phyloP scores from a whole-genome alignment of 148 eudicot genomes.

The Oxyria digyna region DNA sequence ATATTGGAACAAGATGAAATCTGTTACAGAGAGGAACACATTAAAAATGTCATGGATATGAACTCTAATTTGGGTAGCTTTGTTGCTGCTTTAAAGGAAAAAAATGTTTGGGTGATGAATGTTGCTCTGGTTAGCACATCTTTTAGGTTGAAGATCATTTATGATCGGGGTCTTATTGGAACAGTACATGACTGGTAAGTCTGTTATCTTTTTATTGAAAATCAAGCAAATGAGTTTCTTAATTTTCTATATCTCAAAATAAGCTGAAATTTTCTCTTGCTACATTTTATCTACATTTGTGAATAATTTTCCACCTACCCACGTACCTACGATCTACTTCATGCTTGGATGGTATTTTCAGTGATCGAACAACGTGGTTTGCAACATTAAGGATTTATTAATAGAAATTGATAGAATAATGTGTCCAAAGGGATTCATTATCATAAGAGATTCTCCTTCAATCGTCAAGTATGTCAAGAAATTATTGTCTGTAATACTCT shows the following conservation, averaged over 20 bases:
- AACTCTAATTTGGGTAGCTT: constrained; percentile 69
- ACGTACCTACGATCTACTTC: constrained; percentile 68
- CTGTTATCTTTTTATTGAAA: not conserved
- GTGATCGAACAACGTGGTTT: constrained; percentile 42
- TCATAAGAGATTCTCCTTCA: constrained; percentile 45
- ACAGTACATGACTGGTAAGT: constrained; percentile 63
- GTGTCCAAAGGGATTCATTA: constrained; percentile 54
- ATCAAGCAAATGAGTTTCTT: not conserved
- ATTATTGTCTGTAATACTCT: constrained; percentile 34
- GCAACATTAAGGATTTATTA: constrained; percentile 51
- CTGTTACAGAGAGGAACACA: constrained; percentile 31
- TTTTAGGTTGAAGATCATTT: constrained; percentile 43
- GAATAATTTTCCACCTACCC: constrained; percentile 77
- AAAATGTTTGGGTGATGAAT: constrained; percentile 77
- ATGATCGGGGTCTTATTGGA: constrained; percentile 74
- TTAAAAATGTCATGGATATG: constrained; percentile 80
- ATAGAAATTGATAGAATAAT: constrained; percentile 71
- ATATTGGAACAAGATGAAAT: constrained; percentile 70
- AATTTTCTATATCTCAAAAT: not conserved
- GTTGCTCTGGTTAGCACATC: constrained; percentile 49
- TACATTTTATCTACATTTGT: constrained; percentile 31
- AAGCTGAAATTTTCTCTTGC: not conserved
- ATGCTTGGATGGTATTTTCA: constrained; percentile 59
- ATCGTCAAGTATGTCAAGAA: constrained; percentile 29
- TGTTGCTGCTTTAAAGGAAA: constrained; percentile 55